Percentiles rank a stretch among this genome's conserved stretches.
phyloP scores from a whole-genome alignment of 345 rosid genomes.

The Triadica sebifera region DNA sequence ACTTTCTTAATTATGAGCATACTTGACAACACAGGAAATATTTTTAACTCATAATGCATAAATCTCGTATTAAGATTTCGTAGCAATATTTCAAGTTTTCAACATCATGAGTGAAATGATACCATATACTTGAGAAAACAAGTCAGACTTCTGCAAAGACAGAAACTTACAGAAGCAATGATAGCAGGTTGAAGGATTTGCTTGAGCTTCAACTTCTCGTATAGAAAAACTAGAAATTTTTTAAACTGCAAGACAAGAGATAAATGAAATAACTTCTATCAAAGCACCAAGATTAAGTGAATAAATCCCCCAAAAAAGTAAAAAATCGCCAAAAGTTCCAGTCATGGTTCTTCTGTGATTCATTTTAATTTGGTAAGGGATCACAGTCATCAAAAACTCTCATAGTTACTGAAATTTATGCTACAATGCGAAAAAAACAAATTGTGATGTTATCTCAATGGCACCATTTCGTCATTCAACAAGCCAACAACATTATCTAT shows the following conservation, averaged over 20 bases:
- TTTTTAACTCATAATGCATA: neutral
- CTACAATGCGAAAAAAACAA: neutral
- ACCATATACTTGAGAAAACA: neutral
- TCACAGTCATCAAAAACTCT: neutral
- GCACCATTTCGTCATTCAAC: neutral
- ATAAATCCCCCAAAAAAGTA: neutral
- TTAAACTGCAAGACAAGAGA: conserved; percentile 50
- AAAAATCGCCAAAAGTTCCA: neutral
- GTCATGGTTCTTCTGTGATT: neutral
- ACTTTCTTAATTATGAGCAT: neutral
- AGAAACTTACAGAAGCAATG: conserved; percentile 80
- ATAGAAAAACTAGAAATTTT: conserved; percentile 49
- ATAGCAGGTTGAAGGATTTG: conserved; percentile 94
- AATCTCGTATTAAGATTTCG: neutral
- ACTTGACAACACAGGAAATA: neutral
- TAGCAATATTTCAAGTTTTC: neutral
- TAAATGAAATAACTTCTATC: neutral
- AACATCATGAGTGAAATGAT: neutral
- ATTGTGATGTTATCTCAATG: neutral
- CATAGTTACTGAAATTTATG: neutral
- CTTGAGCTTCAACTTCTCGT: conserved; percentile 87
- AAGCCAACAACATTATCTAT: neutral
- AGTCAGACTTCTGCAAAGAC: neutral
- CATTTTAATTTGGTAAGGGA: neutral
- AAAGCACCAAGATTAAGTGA: neutral